Evolutionary conservation across 2,329 filamentous ascomycete species (phyloP).

Genomic region (Trichoderma brevicompactum): DNA sequence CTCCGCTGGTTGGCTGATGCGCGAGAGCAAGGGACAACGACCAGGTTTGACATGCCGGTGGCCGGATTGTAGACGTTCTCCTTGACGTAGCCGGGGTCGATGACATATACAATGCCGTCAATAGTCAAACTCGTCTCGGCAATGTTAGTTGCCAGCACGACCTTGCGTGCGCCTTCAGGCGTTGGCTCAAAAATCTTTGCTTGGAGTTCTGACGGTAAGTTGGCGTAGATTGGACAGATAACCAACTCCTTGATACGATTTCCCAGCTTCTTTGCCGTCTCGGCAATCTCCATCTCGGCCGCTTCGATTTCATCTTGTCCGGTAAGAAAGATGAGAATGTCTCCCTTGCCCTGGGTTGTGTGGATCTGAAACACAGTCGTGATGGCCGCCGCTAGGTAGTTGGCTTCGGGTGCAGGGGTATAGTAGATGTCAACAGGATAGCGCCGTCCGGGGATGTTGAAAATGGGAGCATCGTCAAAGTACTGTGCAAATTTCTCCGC

Average conservation of each 20-base stretch:
- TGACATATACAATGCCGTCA: constrained; percentile 93
- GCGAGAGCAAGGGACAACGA: constrained; percentile 87
- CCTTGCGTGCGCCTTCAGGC: constrained; percentile 81
- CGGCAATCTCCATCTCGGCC: constrained; percentile 79
- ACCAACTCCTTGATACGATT: constrained; percentile 84
- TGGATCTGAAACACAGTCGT: constrained; percentile 97
- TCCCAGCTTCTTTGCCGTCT: constrained; percentile 86
- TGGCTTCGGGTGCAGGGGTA: constrained; percentile 86
- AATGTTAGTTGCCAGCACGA: constrained; percentile 94
- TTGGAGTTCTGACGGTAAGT: constrained; percentile 87
- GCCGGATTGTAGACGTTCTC: constrained; percentile 92
- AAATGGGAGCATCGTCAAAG: constrained; percentile 90
- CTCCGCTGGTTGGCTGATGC: constrained; percentile 92
- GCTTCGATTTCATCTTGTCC: constrained; percentile 96
- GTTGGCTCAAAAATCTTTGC: constrained; percentile 94
- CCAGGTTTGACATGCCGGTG: constrained; percentile 89
- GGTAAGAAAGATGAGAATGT: constrained; percentile 92
- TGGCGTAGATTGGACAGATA: constrained; percentile 92
- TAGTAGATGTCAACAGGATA: constrained; percentile 94
- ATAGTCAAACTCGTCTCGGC: constrained; percentile 96
- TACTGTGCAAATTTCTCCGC: constrained; percentile 90
- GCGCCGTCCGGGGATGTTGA: constrained; percentile 87
- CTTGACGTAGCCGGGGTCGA: constrained; percentile 94
- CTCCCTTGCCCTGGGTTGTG: constrained; percentile 79
- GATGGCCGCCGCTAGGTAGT: constrained; percentile 88